These are phyloP conservation scores for Sequoiadendron giganteum DNA, from an alignment of 75 land plant species.

Conservation along the genomic window DNA sequence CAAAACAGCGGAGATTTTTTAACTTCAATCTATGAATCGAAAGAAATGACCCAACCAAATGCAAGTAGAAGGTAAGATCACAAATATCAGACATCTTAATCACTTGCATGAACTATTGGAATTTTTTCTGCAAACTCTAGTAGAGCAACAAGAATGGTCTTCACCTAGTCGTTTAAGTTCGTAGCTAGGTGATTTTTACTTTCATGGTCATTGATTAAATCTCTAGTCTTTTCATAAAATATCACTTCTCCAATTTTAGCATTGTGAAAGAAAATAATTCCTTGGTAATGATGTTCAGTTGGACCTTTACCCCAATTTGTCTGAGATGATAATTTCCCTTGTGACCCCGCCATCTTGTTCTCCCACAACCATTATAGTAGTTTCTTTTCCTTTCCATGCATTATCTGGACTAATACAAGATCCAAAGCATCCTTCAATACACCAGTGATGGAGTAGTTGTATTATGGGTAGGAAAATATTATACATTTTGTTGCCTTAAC, in stretches of 20 bases:
- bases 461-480: slow-evolving; percentile 74
- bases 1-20: too few relatives aligned
- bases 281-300: not conserved
- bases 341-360: not conserved
- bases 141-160: not conserved
- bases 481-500: slow-evolving; percentile 48
- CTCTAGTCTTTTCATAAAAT: not conserved
- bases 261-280: not conserved
- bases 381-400: not conserved
- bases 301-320: not conserved
- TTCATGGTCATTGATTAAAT: not conserved
- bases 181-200: not conserved
- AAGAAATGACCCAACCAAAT: not conserved
- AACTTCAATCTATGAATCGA: too few relatives aligned
- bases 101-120: not conserved
- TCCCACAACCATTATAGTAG: not conserved
- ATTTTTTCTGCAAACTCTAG: not conserved
- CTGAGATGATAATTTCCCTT: not conserved
- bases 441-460: slow-evolving; percentile 74
- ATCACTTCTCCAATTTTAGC: not conserved
- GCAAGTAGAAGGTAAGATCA: not conserved
- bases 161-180: not conserved
- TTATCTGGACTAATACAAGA: not conserved
- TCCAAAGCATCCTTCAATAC: slow-evolving; percentile 2
- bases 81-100: not conserved